A percentile compares a stretch with the other conserved stretches of the same genome.
phyloP scores from a whole-genome alignment of 148 eudicot genomes.

The Vaccinium myrtillus region DNA sequence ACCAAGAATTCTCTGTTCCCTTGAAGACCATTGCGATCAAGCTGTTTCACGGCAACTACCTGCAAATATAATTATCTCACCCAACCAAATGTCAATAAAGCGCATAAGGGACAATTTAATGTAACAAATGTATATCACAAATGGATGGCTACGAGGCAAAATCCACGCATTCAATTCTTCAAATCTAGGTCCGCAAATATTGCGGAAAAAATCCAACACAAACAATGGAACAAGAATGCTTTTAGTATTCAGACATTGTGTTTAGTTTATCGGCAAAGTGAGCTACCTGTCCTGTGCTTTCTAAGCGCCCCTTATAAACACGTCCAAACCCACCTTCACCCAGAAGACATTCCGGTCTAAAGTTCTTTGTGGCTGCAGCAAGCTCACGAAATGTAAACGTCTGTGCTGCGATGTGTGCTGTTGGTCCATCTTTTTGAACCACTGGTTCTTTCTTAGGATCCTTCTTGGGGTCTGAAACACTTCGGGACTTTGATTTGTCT shows the following conservation, averaged over 20 bases:
- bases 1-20: slow-evolving; percentile 90
- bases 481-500: slow-evolving; percentile 70
- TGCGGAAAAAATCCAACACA: background rate
- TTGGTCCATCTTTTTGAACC: slow-evolving; percentile 65
- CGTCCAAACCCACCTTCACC: slow-evolving; percentile 98
- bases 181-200: background rate
- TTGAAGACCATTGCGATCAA: slow-evolving; percentile 93
- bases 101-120: background rate
- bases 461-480: slow-evolving; percentile 41
- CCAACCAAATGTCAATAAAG: slow-evolving; percentile 9
- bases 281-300: slow-evolving; percentile 79
- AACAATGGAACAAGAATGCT: background rate
- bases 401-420: slow-evolving; percentile 84
- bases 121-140: background rate
- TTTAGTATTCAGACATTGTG: background rate
- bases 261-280: background rate
- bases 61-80: slow-evolving; percentile 30
- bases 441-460: slow-evolving; percentile 59
- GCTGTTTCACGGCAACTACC: slow-evolving; percentile 94
- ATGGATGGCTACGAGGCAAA: background rate
- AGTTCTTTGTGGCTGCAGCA: slow-evolving; percentile 82
- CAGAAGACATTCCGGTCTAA: slow-evolving; percentile 68
- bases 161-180: background rate
- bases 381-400: slow-evolving; percentile 91
- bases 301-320: slow-evolving; percentile 80